These are phyloP conservation scores for Iris macrosiphon DNA, from an alignment of 106 monocot genomes.

Conservation along the genomic window DNA sequence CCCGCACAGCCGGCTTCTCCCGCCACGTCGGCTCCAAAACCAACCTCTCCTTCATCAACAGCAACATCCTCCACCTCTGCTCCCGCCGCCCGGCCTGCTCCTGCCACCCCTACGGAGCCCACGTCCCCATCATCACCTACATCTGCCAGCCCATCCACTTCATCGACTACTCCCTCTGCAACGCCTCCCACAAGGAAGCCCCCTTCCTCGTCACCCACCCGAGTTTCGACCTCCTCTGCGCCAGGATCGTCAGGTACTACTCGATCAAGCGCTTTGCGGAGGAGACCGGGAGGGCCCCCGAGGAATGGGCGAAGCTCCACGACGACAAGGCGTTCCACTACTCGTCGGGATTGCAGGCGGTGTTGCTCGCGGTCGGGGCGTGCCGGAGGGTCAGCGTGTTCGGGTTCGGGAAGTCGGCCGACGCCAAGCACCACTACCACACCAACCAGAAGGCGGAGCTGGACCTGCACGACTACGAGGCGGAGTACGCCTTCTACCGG, in stretches of 20 bases:
- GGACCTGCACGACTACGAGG: constrained; percentile 73
- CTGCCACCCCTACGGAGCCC: constrained; percentile 64
- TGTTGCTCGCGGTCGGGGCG: constrained; percentile 62
- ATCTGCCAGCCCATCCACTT: constrained; percentile 76
- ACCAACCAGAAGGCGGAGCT: constrained; percentile 81
- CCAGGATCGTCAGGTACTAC: constrained; percentile 67
- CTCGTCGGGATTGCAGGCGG: constrained; percentile 77
- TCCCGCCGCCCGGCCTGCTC: constrained; percentile 37
- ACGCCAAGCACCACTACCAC: constrained; percentile 79
- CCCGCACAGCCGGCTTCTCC: constrained; percentile 27
- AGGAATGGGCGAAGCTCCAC: constrained; percentile 45
- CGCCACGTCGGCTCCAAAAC: constrained; percentile 56
- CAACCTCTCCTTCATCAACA: constrained; percentile 62
- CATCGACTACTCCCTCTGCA: constrained; percentile 53
- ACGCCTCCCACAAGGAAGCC: constrained; percentile 24
- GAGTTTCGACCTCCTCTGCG: constrained; percentile 52
- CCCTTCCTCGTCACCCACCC: constrained; percentile 49
- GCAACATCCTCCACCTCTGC: constrained; percentile 76
- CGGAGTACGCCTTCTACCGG: constrained; percentile 66
- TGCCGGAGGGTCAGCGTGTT: constrained; percentile 57
- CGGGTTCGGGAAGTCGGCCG: constrained; percentile 63
- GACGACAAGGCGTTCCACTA: constrained; percentile 57
- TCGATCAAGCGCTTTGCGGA: constrained; percentile 44
- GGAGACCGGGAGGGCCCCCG: constrained; percentile 28
- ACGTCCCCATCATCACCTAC: constrained; percentile 60